Evolutionary conservation across 257 asterid genomes (phyloP).

Genomic region (Paraleonurus japonicus): DNA sequence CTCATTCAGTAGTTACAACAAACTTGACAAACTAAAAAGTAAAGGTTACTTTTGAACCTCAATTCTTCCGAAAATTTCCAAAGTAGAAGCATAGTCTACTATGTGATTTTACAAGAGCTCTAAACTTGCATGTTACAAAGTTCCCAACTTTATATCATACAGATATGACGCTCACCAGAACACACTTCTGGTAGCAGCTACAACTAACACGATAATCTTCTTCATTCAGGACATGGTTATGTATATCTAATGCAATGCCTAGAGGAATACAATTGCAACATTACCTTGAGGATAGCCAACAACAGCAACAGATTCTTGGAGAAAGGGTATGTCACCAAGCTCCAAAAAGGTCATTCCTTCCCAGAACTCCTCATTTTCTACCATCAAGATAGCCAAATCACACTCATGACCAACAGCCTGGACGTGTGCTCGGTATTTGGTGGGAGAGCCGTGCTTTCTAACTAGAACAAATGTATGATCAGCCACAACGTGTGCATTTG

Average conservation of each 20-base stretch:
- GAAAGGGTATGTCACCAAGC: slow-evolving; percentile 91
- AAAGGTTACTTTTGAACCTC: background rate
- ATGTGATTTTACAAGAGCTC: background rate
- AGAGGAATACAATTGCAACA: slow-evolving; percentile 34
- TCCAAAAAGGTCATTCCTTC: slow-evolving; percentile 76
- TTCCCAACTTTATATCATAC: background rate
- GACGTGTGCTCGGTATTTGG: slow-evolving; percentile 78
- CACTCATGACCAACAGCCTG: slow-evolving; percentile 96
- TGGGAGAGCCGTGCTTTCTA: slow-evolving; percentile 92
- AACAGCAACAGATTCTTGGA: slow-evolving; percentile 96
- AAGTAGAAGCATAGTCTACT: background rate
- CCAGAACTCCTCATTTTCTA: slow-evolving; percentile 89
- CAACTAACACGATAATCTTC: background rate
- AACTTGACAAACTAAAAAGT: background rate
- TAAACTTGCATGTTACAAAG: background rate
- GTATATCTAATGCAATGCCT: slow-evolving; percentile 34
- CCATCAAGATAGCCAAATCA: slow-evolving; percentile 86
- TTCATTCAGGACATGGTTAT: background rate
- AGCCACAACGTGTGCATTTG: slow-evolving; percentile 99
- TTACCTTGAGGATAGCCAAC: slow-evolving; percentile 99
- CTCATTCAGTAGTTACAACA: background rate
- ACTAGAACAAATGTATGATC: slow-evolving; percentile 96
- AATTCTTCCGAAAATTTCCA: background rate
- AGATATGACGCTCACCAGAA: background rate
- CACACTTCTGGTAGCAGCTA: background rate